These are phyloP conservation scores for Pachysolen tannophilus DNA, from an alignment of 805 yeast genomes.

Conservation along the genomic window DNA sequence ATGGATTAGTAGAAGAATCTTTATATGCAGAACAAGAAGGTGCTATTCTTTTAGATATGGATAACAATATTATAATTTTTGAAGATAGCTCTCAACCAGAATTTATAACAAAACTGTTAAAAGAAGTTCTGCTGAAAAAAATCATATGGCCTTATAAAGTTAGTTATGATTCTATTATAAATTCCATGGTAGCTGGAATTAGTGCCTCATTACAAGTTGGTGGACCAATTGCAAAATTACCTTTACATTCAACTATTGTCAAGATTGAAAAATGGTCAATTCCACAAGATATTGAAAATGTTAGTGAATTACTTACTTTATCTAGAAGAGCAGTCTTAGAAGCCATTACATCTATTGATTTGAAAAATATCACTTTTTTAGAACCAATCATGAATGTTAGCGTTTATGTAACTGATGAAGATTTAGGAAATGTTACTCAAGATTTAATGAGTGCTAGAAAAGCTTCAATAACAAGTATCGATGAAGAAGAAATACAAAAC, in stretches of 20 bases:
- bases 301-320: conserved; percentile 33
- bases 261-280: conserved; percentile 43
- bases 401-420: conserved; percentile 59
- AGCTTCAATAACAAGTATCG: conserved; percentile 66
- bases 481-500: conserved; percentile 38
- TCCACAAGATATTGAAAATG: conserved; percentile 38
- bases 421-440: conserved; percentile 75
- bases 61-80: conserved; percentile 39
- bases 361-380: conserved; percentile 42
- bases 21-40: conserved; percentile 28
- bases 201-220: conserved; percentile 59
- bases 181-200: conserved; percentile 49
- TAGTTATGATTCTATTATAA: conserved; percentile 41
- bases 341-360: conserved; percentile 23
- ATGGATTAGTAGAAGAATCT: conserved; percentile 22
- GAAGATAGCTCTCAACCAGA: conserved; percentile 21
- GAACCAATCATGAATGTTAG: conserved; percentile 85
- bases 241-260: conserved; percentile 55
- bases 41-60: conserved; percentile 30
- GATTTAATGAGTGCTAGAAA: conserved; percentile 75
- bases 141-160: conserved; percentile 42
- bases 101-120: conserved; percentile 14
- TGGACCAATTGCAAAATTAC: conserved; percentile 48
- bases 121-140: conserved; percentile 15
- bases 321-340: conserved; percentile 36